Evolutionary conservation across 2,329 filamentous ascomycete genomes (phyloP), one percentile per base, ranked within the genome.

Genomic region (Elsinoe necatrix): DNA sequence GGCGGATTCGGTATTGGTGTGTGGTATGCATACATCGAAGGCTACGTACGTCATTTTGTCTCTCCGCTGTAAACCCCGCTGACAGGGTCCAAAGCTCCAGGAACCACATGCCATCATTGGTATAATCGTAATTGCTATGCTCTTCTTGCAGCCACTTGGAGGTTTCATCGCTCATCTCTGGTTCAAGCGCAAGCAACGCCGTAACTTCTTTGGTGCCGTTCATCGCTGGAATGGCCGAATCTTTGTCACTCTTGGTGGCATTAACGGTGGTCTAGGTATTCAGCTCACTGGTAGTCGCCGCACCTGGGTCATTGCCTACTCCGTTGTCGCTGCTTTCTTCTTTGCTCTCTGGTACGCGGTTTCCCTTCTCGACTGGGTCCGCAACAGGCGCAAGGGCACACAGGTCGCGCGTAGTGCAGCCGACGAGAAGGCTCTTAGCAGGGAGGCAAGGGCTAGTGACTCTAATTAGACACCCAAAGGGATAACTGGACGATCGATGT

Each of bases 211-310:
- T 4, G 57, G 57, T 41, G 21, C 25, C 16, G 27, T 47, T 20
- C 78, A 80, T 61, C 68, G 78, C 45, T 80, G 78, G 78, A 61
- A 77, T 31, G 78, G 78, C 20, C 72, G 78, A 7, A 58, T 68
- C 20, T 69, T 75, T 20, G 73, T 82, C 11, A 69, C 73, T 0
- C 66, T 81, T 0, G 80, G 77, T 2, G 77, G 81, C 57, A 71
- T 82, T 64, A 82, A 81, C 62, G 80, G 77, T n/a, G 80, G 79
- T 0, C 65, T 82, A 0, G 80, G 80, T 0, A 72, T 81, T 35
- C 66, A 69, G 57, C 67, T 79, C 16, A 74, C 76, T 2, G 69
- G 73, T n/a, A 68, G 21, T 11, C 16, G 23, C 23, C 29, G 39
- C 14, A 45, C 23, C 11, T 56, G 54, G 54, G 42, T 47, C n/a